Percentiles rank a stretch among this genome's conserved stretches.
Evolutionary conservation across 345 rosid species (phyloP).

Genomic region (Ricinus communis): DNA sequence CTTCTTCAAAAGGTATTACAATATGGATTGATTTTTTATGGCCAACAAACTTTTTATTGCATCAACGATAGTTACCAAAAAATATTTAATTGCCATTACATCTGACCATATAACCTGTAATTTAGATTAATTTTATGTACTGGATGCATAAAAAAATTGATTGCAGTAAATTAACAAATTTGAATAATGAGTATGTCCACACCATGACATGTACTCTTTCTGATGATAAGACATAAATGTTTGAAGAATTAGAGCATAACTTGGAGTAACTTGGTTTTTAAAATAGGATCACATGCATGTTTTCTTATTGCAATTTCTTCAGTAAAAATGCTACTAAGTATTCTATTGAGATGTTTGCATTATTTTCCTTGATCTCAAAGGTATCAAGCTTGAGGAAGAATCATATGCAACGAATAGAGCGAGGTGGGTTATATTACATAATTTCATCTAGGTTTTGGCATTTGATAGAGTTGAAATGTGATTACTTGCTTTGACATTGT

Average conservation of each 20-base stretch:
- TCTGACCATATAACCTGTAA: too few relatives aligned
- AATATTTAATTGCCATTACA: slow-evolving; percentile 6
- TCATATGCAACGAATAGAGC: slow-evolving; percentile 32
- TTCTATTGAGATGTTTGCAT: slow-evolving; percentile 11
- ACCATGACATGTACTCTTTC: not conserved
- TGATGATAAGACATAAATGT: not conserved
- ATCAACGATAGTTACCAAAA: slow-evolving; percentile 7
- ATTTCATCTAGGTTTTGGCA: not conserved
- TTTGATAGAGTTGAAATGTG: not conserved
- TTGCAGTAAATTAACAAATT: not conserved
- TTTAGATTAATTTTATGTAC: not conserved
- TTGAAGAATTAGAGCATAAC: not conserved
- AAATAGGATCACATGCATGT: too few relatives aligned
- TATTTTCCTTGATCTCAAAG: slow-evolving; percentile 33
- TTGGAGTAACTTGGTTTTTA: too few relatives aligned
- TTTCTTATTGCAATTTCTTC: slow-evolving; percentile 1
- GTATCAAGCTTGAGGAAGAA: slow-evolving; percentile 45
- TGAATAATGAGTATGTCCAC: not conserved
- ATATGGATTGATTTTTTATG: not conserved
- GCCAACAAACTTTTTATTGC: slow-evolving; percentile 9
- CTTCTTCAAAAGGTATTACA: slow-evolving; percentile 55
- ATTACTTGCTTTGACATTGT: slow-evolving; percentile 6
- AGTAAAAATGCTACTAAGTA: not conserved
- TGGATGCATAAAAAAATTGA: not conserved
- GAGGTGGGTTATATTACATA: slow-evolving; percentile 41